These are phyloP conservation scores for Pyrenochaeta sp. DNA, from an alignment of 2,329 filamentous ascomycete genomes.

Conservation along the genomic window DNA sequence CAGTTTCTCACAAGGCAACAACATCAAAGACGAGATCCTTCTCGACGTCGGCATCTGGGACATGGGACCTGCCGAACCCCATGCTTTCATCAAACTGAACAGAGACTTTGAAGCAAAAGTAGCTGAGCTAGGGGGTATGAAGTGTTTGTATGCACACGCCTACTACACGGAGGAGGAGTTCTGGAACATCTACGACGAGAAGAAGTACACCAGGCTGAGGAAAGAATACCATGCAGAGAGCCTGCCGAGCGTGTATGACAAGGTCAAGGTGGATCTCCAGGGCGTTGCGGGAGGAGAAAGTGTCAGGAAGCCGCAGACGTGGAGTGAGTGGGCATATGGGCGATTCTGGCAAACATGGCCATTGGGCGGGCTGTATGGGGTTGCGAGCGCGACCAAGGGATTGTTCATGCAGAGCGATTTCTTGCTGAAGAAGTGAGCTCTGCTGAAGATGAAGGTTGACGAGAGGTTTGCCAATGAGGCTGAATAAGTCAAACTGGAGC, in stretches of 20 bases:
- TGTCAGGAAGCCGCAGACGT: slow-evolving; percentile 21
- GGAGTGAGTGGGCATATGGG: slow-evolving; percentile 36
- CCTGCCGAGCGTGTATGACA: slow-evolving; percentile 75
- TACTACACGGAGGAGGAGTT: slow-evolving; percentile 79
- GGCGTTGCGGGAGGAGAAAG: slow-evolving; percentile 35
- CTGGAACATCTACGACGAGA: slow-evolving; percentile 68
- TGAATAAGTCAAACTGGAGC: background rate
- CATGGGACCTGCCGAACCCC: slow-evolving; percentile 66
- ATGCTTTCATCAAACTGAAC: slow-evolving; percentile 72
- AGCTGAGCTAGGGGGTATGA: slow-evolving; percentile 74
- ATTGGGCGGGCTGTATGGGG: slow-evolving; percentile 49
- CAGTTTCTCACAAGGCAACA: slow-evolving; percentile 40
- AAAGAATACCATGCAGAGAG: slow-evolving; percentile 68
- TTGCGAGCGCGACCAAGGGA: slow-evolving; percentile 46
- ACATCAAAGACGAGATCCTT: slow-evolving; percentile 37
- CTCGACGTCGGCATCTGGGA: slow-evolving; percentile 75
- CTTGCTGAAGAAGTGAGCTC: slow-evolving; percentile 37
- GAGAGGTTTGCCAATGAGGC: no score
- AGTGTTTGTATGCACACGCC: slow-evolving; percentile 87
- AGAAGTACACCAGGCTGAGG: slow-evolving; percentile 69
- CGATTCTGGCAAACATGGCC: slow-evolving; percentile 47
- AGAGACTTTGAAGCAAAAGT: slow-evolving; percentile 75
- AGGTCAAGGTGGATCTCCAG: slow-evolving; percentile 59
- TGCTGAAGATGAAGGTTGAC: no score
- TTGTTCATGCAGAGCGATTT: slow-evolving; percentile 43